These are phyloP conservation scores for Chrysochromulina parva DNA, from an alignment of 78 protist species.

Conservation along the genomic window DNA sequence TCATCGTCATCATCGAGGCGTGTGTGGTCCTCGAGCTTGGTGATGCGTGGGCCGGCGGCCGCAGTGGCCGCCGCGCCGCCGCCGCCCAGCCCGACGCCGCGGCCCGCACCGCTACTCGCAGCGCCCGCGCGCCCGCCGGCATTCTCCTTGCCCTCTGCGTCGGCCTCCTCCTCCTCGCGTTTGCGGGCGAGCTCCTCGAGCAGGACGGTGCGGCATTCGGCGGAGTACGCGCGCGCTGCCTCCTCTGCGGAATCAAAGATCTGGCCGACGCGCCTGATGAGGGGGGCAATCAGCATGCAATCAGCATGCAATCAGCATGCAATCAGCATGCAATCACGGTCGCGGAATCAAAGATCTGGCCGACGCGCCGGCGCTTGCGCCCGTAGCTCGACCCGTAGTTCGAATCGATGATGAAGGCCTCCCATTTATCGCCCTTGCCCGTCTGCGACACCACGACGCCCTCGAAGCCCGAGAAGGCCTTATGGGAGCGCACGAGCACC, in stretches of 20 bases:
- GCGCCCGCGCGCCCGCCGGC: background rate
- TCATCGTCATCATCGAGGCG: too few species aligned
- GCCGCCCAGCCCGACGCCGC: background rate
- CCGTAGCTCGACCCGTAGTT: background rate
- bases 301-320: too few species aligned
- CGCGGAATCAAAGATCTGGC: background rate
- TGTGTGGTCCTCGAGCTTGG: too few species aligned
- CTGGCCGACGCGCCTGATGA: background rate
- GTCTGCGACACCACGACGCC: background rate
- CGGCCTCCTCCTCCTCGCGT: too few species aligned
- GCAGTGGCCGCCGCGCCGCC: too few species aligned
- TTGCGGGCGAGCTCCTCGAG: background rate
- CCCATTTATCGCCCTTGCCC: background rate
- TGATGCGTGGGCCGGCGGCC: too few species aligned
- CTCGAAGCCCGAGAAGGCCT: slow-evolving; percentile 11
- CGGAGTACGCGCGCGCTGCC: background rate
- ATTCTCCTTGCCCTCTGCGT: background rate
- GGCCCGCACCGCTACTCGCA: background rate
- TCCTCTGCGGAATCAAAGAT: background rate
- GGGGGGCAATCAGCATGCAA: too few species aligned
- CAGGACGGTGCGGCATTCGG: background rate
- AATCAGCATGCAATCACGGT: too few species aligned
- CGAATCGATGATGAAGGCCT: background rate
- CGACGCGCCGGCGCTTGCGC: background rate
- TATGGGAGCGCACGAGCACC: background rate